Conservation (phyloP, 495 filamentous ascomycete species). For the Lophiotrema nucula region DNA sequence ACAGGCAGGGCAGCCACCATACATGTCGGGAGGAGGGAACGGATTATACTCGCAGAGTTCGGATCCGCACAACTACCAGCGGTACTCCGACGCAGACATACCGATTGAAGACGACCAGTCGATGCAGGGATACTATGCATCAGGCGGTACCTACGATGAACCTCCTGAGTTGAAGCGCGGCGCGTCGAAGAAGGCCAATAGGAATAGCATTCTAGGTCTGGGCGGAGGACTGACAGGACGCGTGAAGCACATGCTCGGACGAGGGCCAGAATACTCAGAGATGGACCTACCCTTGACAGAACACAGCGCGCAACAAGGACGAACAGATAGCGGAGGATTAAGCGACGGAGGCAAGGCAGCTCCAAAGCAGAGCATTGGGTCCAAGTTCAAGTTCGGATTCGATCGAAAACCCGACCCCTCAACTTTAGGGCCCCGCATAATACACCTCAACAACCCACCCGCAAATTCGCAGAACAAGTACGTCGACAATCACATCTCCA, state of each 20-base stretch:
- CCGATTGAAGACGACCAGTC: slow-evolving; percentile 73
- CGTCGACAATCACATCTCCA: slow-evolving; percentile 94
- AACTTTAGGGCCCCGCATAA: slow-evolving; percentile 85
- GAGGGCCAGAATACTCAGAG: slow-evolving; percentile 89
- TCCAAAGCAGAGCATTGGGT: slow-evolving; percentile 62
- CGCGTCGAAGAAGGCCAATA: slow-evolving; percentile 62
- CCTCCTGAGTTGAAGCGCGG: slow-evolving; percentile 45
- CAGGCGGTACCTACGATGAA: slow-evolving; percentile 59
- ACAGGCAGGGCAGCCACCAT: slow-evolving; percentile 40
- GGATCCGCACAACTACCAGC: slow-evolving; percentile 78
- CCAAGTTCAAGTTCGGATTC: slow-evolving; percentile 93
- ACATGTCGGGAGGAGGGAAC: slow-evolving; percentile 35
- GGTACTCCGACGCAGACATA: slow-evolving; percentile 85
- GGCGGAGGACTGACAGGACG: slow-evolving; percentile 83
- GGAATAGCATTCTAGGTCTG: slow-evolving; percentile 83
- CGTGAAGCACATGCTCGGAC: slow-evolving; percentile 87
- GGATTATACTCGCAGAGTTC: slow-evolving; percentile 80
- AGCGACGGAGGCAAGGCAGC: slow-evolving; percentile 36
- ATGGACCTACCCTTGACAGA: slow-evolving; percentile 97
- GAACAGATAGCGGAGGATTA: slow-evolving; percentile 40
- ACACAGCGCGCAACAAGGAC: slow-evolving; percentile 54
- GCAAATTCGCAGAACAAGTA: slow-evolving; percentile 87
- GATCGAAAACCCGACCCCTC: slow-evolving; percentile 85
- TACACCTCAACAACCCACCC: slow-evolving; percentile 95
- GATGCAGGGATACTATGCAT: slow-evolving; percentile 60